These are phyloP conservation scores for Pseudopyrenochaeta lycopersici DNA, from an alignment of 2,329 filamentous ascomycete genomes.

Conservation along the genomic window DNA sequence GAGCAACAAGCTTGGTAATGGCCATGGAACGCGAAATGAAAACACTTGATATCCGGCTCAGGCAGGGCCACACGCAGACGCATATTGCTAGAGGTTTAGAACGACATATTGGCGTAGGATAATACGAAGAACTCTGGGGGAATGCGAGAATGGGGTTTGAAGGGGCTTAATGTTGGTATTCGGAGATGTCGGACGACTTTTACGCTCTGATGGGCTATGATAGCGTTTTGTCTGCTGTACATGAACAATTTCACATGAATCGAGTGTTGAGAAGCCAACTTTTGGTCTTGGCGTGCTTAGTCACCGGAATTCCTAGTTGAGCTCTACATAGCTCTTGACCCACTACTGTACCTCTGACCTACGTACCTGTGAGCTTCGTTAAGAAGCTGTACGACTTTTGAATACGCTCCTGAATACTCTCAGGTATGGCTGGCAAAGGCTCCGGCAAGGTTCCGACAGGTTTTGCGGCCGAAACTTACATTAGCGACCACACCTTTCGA, in stretches of 20 bases:
- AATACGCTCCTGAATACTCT: neutral
- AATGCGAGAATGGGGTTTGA: conserved; percentile 1
- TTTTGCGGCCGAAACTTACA: conserved; percentile 83
- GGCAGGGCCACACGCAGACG: conserved; percentile 15
- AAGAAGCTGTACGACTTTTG: neutral
- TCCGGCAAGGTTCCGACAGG: conserved; percentile 70
- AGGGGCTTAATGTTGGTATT: neutral
- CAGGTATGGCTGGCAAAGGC: conserved; percentile 32
- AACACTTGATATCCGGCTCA: conserved; percentile 23
- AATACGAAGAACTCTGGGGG: conserved; percentile 9
- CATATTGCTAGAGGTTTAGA: conserved; percentile 15
- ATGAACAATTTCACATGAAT: conserved; percentile 23
- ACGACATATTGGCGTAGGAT: conserved; percentile 8
- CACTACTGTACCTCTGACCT: neutral
- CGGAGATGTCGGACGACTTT: conserved; percentile 14
- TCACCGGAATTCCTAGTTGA: neutral
- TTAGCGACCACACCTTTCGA: conserved; percentile 91
- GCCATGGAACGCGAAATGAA: neutral
- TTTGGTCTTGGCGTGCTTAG: neutral
- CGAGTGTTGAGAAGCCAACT: neutral
- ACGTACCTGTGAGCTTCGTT: neutral
- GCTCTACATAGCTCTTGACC: neutral
- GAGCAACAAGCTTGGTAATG: neutral
- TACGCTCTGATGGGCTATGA: conserved; percentile 43
- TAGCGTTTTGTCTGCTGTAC: conserved; percentile 44